Evolutionary conservation across 495 filamentous ascomycete genomes (phyloP), one percentile per base, ranked within the genome.

Genomic region (Gamarada debralockiae): DNA sequence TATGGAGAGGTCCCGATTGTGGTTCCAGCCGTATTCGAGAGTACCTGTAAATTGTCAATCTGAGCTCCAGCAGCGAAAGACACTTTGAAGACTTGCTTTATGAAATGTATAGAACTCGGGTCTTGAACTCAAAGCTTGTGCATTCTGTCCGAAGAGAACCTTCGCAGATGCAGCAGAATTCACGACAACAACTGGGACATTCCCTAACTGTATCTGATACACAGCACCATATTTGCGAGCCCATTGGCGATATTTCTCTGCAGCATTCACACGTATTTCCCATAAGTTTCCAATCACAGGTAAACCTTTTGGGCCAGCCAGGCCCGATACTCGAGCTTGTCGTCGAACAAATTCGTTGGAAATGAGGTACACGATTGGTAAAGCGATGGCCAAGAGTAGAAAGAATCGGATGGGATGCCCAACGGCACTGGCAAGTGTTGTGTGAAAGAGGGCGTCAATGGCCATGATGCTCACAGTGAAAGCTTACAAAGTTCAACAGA

Each of bases 91-190:
- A 37, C 47, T 29, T 62, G 82, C 79, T 66, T 81, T 82, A 49
- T 86, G 82, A 59, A 84, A 85, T 3, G 81, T 85, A 64, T 84
- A 84, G 33, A 81, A 75, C 44, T 79, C 77, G 0, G 82, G 82
- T 50, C 82, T 67, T 5, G 77, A 82, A 56, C 74, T 79, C 47
- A 83, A 52, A 1, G 81, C 80, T 43, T 72, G 68, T 18, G 67
- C 65, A 66, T 83, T 79, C 15, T 79, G 70, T 9, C 75, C 73
- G 55, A 85, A 84, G 3, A 87, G 54, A 21, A 71, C 63, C 58
- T 78, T 82, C 6, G 79, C 82, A 3, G 77, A 61, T 1, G 74
- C 73, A 3, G 79, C 76, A 24, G 73, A 78, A 57, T 84, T 83
- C 4, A 84, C 79, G 10, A 87, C 74, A 0, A 87, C 69, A 4